Evolutionary conservation across 1,284 basidiomycete genomes (phyloP), one percentile per base, ranked within the genome.

Genomic region (Mycena citricolor): DNA sequence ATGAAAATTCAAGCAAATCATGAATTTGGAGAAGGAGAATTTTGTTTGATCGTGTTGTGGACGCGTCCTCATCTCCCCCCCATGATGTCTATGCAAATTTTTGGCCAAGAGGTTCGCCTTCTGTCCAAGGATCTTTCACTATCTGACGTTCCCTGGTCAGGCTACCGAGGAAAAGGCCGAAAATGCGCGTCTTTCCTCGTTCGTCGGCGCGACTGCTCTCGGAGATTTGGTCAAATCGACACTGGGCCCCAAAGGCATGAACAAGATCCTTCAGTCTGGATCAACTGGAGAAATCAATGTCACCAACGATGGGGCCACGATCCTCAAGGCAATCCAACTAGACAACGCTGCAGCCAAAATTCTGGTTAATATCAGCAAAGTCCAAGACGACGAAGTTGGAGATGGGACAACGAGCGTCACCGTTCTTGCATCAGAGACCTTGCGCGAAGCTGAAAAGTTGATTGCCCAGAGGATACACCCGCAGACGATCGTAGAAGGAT

Each of bases 261-360:
- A 92, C 76, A 94, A 94, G 69, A 94, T 94, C 53, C 79, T 94
- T 32, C 93, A 98, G 71, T 97, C 94, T 2, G 85, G 72, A 6
- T 91, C 94, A 3, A 84, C 88, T 0, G 94, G 93, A 24, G 90
- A 94, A 31, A 91, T 99, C 57, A 95, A 86, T 48, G 94, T 99
- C 44, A 99, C 97, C 13, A 99, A 99, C 68, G 97, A 99, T 66
- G 97, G 97, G 13, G 97, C 97, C 3, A 99, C 97, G 33, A 99
- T 99, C 60, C 80, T 99, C 54, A 97, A 97, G 65, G 86, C 91
- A 42, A 98, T 99, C 59, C 89, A 94, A 57, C 83, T 99, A 54
- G 97, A 99, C 71, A 99, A 99, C 63, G 90, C 97, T 3, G 95
- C 97, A 0, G 97, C 97, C 41, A 99, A 99, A 75, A 98, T 99